Evolutionary conservation across 2,329 filamentous ascomycete species (phyloP).

Genomic region (Cladophialophora yegresii): DNA sequence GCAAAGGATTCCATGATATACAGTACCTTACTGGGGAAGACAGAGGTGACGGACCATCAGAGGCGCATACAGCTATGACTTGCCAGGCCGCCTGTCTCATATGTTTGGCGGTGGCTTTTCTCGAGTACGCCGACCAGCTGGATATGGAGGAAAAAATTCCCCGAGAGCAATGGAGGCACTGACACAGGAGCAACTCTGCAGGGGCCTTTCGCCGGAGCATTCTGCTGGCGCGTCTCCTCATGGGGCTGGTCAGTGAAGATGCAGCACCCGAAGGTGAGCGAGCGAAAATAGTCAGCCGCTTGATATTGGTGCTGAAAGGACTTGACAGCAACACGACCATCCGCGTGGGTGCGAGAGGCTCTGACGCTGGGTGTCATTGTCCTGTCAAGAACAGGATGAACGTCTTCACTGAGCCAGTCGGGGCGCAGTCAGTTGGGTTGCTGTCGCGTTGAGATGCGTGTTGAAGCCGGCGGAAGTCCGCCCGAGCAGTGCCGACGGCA

Average conservation of each 20-base stretch:
- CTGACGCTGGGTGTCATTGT: not conserved
- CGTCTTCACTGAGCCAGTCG: not conserved
- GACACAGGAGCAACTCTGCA: not conserved
- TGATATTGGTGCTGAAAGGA: not conserved
- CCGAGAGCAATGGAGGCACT: not conserved
- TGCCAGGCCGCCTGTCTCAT: slow-evolving; percentile 2
- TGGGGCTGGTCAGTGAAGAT: not conserved
- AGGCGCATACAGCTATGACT: not conserved
- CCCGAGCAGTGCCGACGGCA: not conserved
- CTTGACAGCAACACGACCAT: not conserved
- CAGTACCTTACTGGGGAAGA: not conserved
- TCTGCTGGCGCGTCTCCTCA: not conserved
- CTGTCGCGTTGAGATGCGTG: not conserved
- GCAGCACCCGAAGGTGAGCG: not conserved
- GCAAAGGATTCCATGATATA: not conserved
- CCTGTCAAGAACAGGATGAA: not conserved
- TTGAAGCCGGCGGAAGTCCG: not conserved
- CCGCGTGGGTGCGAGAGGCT: not conserved
- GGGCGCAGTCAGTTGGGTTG: not conserved
- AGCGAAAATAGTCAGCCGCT: not conserved
- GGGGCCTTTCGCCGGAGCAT: not conserved
- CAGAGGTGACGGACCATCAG: not conserved
- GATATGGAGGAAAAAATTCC: not conserved
- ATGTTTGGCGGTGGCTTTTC: not conserved
- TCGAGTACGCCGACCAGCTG: not conserved